phyloP scores from a whole-genome alignment of 495 filamentous ascomycete genomes.

The Aspergillus asperescens region DNA sequence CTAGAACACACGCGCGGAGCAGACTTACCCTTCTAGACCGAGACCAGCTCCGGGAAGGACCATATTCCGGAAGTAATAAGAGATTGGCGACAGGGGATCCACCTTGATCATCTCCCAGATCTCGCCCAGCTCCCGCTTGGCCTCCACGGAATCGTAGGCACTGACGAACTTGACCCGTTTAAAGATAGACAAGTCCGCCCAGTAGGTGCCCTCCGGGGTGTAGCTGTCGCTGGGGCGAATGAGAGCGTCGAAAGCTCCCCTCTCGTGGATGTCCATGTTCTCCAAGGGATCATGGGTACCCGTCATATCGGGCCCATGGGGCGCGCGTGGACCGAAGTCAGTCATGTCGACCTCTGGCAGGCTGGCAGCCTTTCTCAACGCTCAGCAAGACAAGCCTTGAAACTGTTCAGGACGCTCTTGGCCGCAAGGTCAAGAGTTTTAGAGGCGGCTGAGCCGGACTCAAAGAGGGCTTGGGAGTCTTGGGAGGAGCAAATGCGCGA shows the following conservation, averaged over 20 bases:
- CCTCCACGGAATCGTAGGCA: slow-evolving; percentile 60
- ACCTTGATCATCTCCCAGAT: slow-evolving; percentile 74
- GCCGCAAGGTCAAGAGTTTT: slow-evolving; percentile 13
- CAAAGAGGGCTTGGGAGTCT: slow-evolving; percentile 1
- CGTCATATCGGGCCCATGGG: slow-evolving; percentile 52
- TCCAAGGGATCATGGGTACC: slow-evolving; percentile 47
- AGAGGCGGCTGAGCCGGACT: slow-evolving; percentile 9
- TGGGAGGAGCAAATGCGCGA: slow-evolving; percentile 4
- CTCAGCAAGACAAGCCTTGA: too few relatives aligned
- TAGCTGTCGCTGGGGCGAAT: slow-evolving; percentile 82
- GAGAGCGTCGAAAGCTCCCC: slow-evolving; percentile 64
- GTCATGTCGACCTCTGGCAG: slow-evolving; percentile 29
- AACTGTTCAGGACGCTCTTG: slow-evolving; percentile 11
- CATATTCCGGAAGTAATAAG: slow-evolving; percentile 82
- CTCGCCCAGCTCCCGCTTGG: slow-evolving; percentile 53
- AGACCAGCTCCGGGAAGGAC: slow-evolving; percentile 85
- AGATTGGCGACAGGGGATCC: slow-evolving; percentile 71
- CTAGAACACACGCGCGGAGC: not conserved
- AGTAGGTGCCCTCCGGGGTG: slow-evolving; percentile 73
- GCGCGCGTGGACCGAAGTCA: slow-evolving; percentile 52
- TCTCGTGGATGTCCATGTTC: slow-evolving; percentile 58
- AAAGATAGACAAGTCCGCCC: slow-evolving; percentile 70
- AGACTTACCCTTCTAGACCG: slow-evolving; percentile 68
- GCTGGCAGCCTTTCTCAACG: not conserved
- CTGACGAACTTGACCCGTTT: slow-evolving; percentile 67